These are phyloP conservation scores for Eucalyptus pauciflora DNA, from an alignment of 345 rosid species.

Conservation along the genomic window DNA sequence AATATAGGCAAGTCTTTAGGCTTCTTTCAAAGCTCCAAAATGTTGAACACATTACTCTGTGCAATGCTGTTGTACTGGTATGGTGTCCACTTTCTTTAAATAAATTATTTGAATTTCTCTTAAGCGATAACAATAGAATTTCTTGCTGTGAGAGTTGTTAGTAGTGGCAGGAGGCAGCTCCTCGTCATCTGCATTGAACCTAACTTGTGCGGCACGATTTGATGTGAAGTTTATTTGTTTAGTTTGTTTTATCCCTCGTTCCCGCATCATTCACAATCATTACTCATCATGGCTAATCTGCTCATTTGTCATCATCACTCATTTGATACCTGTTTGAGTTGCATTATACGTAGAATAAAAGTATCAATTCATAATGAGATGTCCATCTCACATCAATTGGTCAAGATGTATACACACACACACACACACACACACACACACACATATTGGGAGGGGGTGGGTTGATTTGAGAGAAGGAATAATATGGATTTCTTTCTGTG, in stretches of 20 bases:
- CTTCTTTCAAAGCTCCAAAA: not conserved
- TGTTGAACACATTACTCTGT: not conserved
- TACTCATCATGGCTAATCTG: no score
- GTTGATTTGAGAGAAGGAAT: not conserved
- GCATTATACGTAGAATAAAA: not conserved
- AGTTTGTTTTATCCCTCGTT: not conserved
- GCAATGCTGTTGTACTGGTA: not conserved
- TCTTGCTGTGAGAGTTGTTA: accelerated
- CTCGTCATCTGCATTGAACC: not conserved
- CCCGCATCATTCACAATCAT: no score
- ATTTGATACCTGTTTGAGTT: no score
- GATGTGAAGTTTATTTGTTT: not conserved
- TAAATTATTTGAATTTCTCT: no score
- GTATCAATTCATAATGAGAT: not conserved
- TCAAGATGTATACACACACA: no score
- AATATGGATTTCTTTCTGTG: not conserved
- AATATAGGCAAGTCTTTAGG: no score
- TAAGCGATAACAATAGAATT: no score
- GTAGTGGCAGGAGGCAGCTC: not conserved
- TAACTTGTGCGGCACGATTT: not conserved
- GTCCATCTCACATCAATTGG: not conserved
- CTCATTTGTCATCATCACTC: no score
- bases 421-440: no score
- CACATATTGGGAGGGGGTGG: not conserved
- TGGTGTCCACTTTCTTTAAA: not conserved